Conservation (phyloP, 164 flowering plant species). For the Annona cherimola region DNA sequence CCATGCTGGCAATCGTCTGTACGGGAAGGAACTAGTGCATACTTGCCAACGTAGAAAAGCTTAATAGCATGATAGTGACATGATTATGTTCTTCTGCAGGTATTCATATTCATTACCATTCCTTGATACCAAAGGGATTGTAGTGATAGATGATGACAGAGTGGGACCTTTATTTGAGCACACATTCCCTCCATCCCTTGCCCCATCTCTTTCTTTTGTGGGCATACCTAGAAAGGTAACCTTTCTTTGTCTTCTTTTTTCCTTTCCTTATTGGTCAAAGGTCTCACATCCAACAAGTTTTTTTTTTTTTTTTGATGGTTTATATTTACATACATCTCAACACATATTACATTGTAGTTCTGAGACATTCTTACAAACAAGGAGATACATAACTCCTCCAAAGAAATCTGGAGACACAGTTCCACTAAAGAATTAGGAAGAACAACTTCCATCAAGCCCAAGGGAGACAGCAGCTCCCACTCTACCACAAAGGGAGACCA, state of each 20-base stretch:
- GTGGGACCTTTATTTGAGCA: conserved; percentile 95
- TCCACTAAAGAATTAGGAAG: no score
- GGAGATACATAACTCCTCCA: no score
- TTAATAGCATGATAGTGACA: neutral
- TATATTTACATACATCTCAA: no score
- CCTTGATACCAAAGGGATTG: conserved; percentile 93
- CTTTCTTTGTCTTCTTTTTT: neutral
- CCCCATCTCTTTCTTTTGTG: conserved; percentile 82
- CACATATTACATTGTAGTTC: no score
- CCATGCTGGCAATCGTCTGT: neutral
- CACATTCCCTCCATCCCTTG: conserved; percentile 86
- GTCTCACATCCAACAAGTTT: neutral
- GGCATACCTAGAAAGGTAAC: conserved; percentile 88
- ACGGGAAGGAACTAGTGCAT: no score
- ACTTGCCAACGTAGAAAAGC: neutral
- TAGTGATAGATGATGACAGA: conserved; percentile 78
- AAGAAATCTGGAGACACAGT: no score
- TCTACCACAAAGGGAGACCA: no score
- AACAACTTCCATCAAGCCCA: no score
- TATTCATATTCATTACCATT: conserved; percentile 83
- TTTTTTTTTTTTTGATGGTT: no score
- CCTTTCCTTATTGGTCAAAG: neutral
- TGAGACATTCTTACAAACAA: no score
- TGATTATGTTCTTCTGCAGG: conserved; percentile 31
- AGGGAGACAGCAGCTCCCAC: no score